Conservation (phyloP, 2,329 filamentous ascomycete species). For the Sclerotinia sclerotiorum region DNA sequence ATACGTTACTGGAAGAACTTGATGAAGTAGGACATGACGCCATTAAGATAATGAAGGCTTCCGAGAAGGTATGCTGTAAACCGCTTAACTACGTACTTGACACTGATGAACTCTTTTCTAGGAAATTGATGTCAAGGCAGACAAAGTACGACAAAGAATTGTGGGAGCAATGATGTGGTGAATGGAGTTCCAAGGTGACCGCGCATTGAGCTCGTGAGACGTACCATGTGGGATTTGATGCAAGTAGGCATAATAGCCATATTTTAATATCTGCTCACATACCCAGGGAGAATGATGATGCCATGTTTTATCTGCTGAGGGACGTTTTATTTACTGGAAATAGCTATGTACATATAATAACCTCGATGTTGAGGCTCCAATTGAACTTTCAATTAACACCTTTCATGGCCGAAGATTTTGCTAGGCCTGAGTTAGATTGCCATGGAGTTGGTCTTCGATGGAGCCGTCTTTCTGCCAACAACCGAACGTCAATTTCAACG, state of each 20-base stretch:
- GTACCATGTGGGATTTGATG: background rate
- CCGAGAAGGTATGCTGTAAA: constrained; percentile 34
- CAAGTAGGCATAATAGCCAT: background rate
- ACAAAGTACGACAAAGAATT: constrained; percentile 11
- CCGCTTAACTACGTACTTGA: background rate
- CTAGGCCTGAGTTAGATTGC: too few relatives aligned
- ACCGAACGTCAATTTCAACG: too few relatives aligned
- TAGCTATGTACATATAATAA: background rate
- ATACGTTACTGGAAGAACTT: constrained; percentile 33
- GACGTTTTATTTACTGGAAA: background rate
- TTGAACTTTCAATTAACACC: background rate
- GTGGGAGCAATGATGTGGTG: constrained; percentile 18
- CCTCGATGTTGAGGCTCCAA: background rate
- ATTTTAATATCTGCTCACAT: background rate
- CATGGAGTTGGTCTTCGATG: background rate
- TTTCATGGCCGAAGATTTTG: background rate
- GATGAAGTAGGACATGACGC: constrained; percentile 25
- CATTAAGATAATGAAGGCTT: constrained; percentile 33
- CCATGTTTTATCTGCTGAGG: background rate
- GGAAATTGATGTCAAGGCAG: constrained; percentile 25
- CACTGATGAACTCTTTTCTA: constrained; percentile 19
- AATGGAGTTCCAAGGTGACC: background rate
- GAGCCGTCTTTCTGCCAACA: background rate
- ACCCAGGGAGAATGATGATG: background rate
- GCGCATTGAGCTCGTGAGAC: background rate